Evolutionary conservation across 73 alveolate genomes (phyloP).

Genomic region (Chromera velia): DNA sequence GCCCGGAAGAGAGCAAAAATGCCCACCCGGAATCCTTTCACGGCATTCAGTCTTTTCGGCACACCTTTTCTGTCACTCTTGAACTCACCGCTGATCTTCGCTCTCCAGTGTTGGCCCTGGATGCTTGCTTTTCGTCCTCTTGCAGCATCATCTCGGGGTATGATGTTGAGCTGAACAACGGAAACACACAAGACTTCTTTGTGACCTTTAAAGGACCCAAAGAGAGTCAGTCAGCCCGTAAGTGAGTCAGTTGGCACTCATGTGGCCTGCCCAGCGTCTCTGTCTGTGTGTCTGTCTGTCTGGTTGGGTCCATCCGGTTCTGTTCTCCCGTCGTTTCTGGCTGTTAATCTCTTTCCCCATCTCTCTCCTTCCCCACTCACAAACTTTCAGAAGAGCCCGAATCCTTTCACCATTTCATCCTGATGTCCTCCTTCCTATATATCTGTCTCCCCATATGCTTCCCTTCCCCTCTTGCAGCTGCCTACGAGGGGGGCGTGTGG

Average conservation of each 20-base stretch:
- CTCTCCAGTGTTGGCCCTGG: neutral
- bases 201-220: neutral
- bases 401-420: too few species aligned
- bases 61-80: neutral
- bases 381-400: too few species aligned
- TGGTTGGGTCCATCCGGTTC: too few species aligned
- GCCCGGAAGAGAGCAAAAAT: neutral
- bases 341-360: too few species aligned
- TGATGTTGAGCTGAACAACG: neutral
- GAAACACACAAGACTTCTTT: neutral
- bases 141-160: neutral
- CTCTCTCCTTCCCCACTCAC: too few species aligned
- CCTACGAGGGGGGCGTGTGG: constrained; percentile 85
- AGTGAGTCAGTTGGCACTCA: neutral
- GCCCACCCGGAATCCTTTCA: too few species aligned
- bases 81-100: neutral
- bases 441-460: constrained; percentile 52
- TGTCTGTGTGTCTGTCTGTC: neutral
- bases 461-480: constrained; percentile 80
- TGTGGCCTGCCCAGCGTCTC: neutral
- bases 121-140: neutral
- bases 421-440: too few species aligned
- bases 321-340: too few species aligned
- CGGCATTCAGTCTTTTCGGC: too few species aligned
- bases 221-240: neutral